These are phyloP conservation scores for Boletus pseudopeckii DNA, from an alignment of 768 basidiomycete genomes.

Conservation along the genomic window DNA sequence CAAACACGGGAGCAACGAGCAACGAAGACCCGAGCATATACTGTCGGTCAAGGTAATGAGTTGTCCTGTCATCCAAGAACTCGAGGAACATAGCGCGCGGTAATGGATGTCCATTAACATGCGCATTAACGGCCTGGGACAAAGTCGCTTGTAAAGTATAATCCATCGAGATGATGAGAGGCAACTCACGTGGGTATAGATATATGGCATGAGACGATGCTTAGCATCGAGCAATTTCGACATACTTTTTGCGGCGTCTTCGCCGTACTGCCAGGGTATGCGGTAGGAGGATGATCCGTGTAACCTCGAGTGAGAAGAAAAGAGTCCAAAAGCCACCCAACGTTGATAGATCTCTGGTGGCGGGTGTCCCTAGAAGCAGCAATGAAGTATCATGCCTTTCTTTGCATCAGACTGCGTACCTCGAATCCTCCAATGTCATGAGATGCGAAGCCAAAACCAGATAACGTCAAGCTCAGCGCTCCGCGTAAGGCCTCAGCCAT, in stretches of 20 bases:
- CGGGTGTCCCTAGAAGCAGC: conserved; percentile 49
- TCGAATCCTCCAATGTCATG: conserved; percentile 81
- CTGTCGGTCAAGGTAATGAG: conserved; percentile 58
- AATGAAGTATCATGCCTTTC: background rate
- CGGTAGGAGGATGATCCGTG: conserved; percentile 74
- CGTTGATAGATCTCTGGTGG: conserved; percentile 68
- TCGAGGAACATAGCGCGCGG: conserved; percentile 68
- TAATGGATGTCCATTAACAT: conserved; percentile 50
- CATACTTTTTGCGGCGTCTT: conserved; percentile 64
- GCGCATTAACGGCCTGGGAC: conserved; percentile 49
- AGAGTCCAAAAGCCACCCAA: conserved; percentile 74
- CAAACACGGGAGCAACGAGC: conserved; percentile 62
- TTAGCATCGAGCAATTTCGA: conserved; percentile 59
- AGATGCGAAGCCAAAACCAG: conserved; percentile 69
- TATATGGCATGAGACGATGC: conserved; percentile 72
- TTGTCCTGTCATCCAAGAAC: conserved; percentile 55
- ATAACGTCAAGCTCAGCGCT: conserved; percentile 57
- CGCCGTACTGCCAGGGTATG: conserved; percentile 75
- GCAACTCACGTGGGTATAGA: conserved; percentile 50
- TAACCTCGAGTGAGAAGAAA: conserved; percentile 71
- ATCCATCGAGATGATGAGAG: background rate
- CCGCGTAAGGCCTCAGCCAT: conserved; percentile 76
- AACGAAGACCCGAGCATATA: conserved; percentile 58
- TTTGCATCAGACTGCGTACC: conserved; percentile 28
- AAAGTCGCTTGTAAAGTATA: background rate